Evolutionary conservation across 2,329 filamentous ascomycete species (phyloP), one percentile per base, ranked within the genome.

Genomic region (Colletotrichum lini): DNA sequence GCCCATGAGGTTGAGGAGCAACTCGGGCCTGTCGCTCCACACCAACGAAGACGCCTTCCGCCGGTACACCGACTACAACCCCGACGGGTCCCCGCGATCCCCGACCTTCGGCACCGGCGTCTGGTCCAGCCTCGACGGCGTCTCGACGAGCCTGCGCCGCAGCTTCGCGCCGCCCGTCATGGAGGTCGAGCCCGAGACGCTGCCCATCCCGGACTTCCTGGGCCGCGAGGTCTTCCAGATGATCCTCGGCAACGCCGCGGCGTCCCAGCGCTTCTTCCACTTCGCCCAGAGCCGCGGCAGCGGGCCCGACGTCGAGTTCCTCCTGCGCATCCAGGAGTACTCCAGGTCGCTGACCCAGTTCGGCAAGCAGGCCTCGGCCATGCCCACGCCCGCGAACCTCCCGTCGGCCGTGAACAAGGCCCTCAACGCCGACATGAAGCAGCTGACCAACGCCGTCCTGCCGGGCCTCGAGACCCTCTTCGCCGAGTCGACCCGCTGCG

Each of bases 261-360:
- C 85, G 0, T 82, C 82, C 2, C 80, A 83, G 67, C 82, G 84
- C 42, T 77, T 90, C 23, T 80, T 84, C 66, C 82, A 81, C 53
- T 90, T 88, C 75, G 86, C 87, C n/a, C 82, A 84, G 58, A 81
- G 77, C 40, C 79, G 81, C 42, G 82, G 84, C 44, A 84, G 82
- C 66, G 84, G 82, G 1, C 84, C 88, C 64, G 85, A 88, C 70
- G 79, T 90, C 67, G 86, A 85, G 66, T 88, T 87, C 65, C 78
- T 88, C 26, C 79, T 86, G 65, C 86, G 86, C 78, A 85, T 85
- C 53, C 82, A 86, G 75, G 83, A 83, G 59, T 88, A 87, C 67
- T 80, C 82, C 50, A 76, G 79, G 23, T 80, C 85, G 2, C 72
- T 87, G 13, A 80, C 85, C 58, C 82, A 86, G 65, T 78, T 87